Evolutionary conservation across 495 filamentous ascomycete species (phyloP).

Genomic region (Aspergillus cavernicola): DNA sequence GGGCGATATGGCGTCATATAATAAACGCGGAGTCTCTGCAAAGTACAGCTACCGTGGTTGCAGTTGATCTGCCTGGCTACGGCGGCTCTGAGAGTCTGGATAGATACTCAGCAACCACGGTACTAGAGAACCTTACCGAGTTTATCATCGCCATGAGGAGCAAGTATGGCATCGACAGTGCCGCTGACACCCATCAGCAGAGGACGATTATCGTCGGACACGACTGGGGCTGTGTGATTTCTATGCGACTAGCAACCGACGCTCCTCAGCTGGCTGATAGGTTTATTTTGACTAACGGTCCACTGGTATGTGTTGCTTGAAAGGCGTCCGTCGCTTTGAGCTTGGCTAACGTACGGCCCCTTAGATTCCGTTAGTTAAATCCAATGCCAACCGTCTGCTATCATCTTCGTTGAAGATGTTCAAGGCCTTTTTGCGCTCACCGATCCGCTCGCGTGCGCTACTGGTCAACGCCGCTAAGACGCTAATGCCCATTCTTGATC

Average conservation of each 20-base stretch:
- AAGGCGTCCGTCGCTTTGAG: neutral
- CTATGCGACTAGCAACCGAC: slow-evolving; percentile 51
- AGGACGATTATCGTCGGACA: slow-evolving; percentile 49
- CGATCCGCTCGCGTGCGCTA: slow-evolving; percentile 36
- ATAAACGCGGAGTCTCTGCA: slow-evolving; percentile 30
- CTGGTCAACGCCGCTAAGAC: slow-evolving; percentile 37
- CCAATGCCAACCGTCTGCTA: slow-evolving; percentile 32
- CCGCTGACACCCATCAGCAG: slow-evolving; percentile 23
- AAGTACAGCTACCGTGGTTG: slow-evolving; percentile 37
- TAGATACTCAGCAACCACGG: slow-evolving; percentile 42
- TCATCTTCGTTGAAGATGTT: slow-evolving; percentile 45
- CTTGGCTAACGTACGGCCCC: slow-evolving; percentile 5
- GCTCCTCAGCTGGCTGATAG: slow-evolving; percentile 51
- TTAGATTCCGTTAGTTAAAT: slow-evolving; percentile 27
- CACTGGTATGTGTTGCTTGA: slow-evolving; percentile 38
- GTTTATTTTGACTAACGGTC: slow-evolving; percentile 48
- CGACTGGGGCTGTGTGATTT: slow-evolving; percentile 55
- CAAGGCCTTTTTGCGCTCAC: slow-evolving; percentile 37
- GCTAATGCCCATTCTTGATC: slow-evolving; percentile 37
- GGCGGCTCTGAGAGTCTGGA: slow-evolving; percentile 49
- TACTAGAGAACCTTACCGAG: slow-evolving; percentile 48
- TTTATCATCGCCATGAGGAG: slow-evolving; percentile 46
- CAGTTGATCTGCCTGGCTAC: slow-evolving; percentile 54
- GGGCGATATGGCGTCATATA: slow-evolving; percentile 48
- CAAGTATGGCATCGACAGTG: slow-evolving; percentile 40